A percentile compares a stretch with the other conserved stretches of the same genome.
phyloP scores from a whole-genome alignment of 129 eudicot genomes.

The Flaveria trinervia region DNA sequence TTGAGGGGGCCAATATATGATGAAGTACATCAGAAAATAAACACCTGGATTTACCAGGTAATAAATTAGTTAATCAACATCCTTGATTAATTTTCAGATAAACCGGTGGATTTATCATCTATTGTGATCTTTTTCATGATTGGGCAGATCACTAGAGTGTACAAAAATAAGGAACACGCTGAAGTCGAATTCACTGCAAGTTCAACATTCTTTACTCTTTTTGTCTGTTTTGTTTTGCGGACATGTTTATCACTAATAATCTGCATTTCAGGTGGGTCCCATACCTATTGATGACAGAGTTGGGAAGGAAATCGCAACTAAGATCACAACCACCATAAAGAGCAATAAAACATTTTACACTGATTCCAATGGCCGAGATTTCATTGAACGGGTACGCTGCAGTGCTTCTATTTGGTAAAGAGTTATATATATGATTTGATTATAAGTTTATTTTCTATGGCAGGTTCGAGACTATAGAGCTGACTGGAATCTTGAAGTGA shows the following conservation, averaged over 20 bases:
- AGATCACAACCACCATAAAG: constrained; percentile 40
- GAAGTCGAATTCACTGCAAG: constrained; percentile 78
- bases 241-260: background rate
- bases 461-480: constrained; percentile 92
- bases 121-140: background rate
- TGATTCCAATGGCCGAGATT: too few relatives aligned
- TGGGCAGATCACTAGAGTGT: constrained; percentile 76
- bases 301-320: constrained; percentile 75
- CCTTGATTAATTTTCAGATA: too few relatives aligned
- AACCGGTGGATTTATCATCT: too few relatives aligned
- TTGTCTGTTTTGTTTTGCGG: background rate
- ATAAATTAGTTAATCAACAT: too few relatives aligned
- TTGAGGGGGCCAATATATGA: too few relatives aligned
- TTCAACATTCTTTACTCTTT: background rate
- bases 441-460: constrained; percentile 18
- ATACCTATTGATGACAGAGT: constrained; percentile 68
- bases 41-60: too few relatives aligned
- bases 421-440: background rate
- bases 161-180: constrained; percentile 75
- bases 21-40: background rate
- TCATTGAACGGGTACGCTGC: too few relatives aligned
- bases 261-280: constrained; percentile 69
- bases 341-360: too few relatives aligned
- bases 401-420: too few relatives aligned
- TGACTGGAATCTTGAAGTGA: constrained; percentile 92